Evolutionary conservation across 2,329 filamentous ascomycete species (phyloP), one percentile per base, ranked within the genome.

Genomic region (Botrytis medusae): DNA sequence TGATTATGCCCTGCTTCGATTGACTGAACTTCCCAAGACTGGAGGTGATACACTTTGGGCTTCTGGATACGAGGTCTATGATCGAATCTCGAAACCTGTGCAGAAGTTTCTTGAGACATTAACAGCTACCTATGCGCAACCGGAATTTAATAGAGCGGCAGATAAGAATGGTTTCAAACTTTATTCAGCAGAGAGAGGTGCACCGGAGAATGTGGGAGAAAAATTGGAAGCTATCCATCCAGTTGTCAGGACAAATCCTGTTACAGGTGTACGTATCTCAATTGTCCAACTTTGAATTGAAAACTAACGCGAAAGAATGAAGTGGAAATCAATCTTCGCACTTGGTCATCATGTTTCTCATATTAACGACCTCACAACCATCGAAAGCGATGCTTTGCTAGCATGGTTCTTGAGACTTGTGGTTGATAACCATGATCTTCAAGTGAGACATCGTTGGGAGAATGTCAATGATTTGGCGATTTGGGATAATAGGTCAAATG

Each of bases 31-130:
- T 14, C 79, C 79, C 10, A 78, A 78, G 51, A 79, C 77, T 29
- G 79, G 79, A 34, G 79, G 79, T 82, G 79, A 87, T 79, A 91
- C 90, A 0, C 85, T 92, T 10, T 92, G 89, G 89, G 90, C 89
- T 0, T 90, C 88, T 1, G 89, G 89, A 0, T 91, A 91, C 78
- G 89, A 92, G 77, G 81, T 91, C 14, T 92, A 91, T 77, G 90
- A 92, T 77, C 86, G 88, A 34, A 84, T 92, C 73, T 89, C 87
- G 3, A 81, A 83, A 2, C 83, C 87, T 0, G 86, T 87, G 68
- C 88, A 87, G 74, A 82, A 82, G 42, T 91, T 91, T 79, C 83
- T 91, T 29, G 89, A 91, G 72, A 80, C 81, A 0, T 81, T 91
- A 16, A 90, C 87, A 0, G 89, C 85, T 7, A 88, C 86, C 0